Conservation (phyloP, 805 yeast species). For the Kodamaea restingae region DNA sequence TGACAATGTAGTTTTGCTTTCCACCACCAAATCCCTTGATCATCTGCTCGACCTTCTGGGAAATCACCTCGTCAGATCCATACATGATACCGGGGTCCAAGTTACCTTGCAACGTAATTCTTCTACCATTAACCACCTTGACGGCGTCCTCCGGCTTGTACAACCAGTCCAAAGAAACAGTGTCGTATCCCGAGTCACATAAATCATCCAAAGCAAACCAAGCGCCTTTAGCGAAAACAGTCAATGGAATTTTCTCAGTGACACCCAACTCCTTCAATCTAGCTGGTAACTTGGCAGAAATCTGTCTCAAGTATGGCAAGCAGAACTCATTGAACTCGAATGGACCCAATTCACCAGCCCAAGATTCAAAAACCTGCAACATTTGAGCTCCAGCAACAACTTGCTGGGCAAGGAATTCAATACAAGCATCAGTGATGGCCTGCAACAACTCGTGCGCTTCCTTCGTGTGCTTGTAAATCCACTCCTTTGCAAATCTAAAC, state of each 20-base stretch:
- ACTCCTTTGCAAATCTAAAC: conserved; percentile 86
- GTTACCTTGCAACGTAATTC: conserved; percentile 90
- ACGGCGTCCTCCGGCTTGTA: conserved; percentile 84
- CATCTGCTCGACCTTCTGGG: conserved; percentile 82
- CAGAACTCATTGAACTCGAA: conserved; percentile 83
- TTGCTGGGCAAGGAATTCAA: conserved; percentile 90
- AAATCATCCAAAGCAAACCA: conserved; percentile 92
- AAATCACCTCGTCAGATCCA: conserved; percentile 79
- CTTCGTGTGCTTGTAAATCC: conserved; percentile 80
- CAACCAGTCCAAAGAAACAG: conserved; percentile 91
- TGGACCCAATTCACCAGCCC: conserved; percentile 97
- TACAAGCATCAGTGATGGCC: conserved; percentile 78
- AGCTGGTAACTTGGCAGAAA: conserved; percentile 60
- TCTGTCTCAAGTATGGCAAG: conserved; percentile 80
- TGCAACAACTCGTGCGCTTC: conserved; percentile 68
- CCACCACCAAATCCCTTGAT: conserved; percentile 92
- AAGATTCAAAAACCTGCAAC: conserved; percentile 93
- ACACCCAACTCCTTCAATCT: conserved; percentile 72
- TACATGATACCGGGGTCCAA: conserved; percentile 93
- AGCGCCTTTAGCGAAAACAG: conserved; percentile 92
- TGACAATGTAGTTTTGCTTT: conserved; percentile 83
- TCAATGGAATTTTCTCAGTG: conserved; percentile 71
- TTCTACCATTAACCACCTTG: conserved; percentile 58
- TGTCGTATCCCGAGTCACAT: conserved; percentile 76
- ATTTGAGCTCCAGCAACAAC: conserved; percentile 98